Evolutionary conservation across 352 stramenopile species (phyloP), one percentile per base, ranked within the genome.

Genomic region (Phytophthora crassamura): DNA sequence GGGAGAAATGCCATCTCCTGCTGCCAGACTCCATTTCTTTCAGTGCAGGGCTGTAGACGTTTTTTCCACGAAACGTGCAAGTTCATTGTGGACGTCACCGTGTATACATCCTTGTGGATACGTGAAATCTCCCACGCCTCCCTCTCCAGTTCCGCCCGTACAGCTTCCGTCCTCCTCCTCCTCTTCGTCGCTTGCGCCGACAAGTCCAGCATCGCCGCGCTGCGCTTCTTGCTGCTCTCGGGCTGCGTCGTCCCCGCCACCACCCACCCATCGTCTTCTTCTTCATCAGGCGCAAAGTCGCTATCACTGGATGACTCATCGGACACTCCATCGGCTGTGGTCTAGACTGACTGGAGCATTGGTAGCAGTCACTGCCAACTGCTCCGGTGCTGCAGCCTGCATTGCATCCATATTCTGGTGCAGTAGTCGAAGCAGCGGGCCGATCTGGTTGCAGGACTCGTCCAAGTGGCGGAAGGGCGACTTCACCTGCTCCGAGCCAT

Each of bases 361-460:
- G 22, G 22, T 3, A 25, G 22, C 22, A 25, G 2, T 25, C 22
- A 25, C 22, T 25, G 22, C 22, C 22, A n/a, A n/a, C n/a, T n/a
- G n/a, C n/a, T n/a, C n/a, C n/a, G n/a, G n/a, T n/a, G n/a, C n/a
- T n/a, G n/a, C n/a, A n/a, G n/a, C n/a, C n/a, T n/a, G 22, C 11
- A 16, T 22, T 54, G 50, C 15, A 5, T 51, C 36, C 46, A 69
- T 69, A 5, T 50, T 34, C 4, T 34, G 53, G 25, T 69, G 61
- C 20, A 69, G 20, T 33, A 69, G 53, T 20, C 61, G 53, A 14
- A 69, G 39, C 20, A 69, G 38, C 3, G 61, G 61, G 15, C 52
- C 52, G 11, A 69, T 64, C 14, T 59, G 53, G 45, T 64, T 69
- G 53, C 53, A 69, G 41, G 53, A 69, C 7, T 53, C 53, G 30